Evolutionary conservation across 306 rosid genomes (phyloP), one percentile per base, ranked within the genome.

Genomic region (Lotus japonicus): DNA sequence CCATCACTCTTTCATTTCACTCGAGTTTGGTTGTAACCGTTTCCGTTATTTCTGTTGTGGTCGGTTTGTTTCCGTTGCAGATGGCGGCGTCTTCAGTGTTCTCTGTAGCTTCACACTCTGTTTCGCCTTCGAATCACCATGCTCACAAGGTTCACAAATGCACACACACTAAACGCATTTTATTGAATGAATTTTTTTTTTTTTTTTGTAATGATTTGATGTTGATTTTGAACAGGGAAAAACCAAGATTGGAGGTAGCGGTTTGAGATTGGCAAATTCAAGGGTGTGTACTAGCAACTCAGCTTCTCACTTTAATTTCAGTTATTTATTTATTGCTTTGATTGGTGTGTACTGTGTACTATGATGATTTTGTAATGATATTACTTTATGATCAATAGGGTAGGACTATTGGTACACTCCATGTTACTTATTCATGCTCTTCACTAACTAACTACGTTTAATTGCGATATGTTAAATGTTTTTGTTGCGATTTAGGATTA

Each of bases 61-160:
- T 11, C 3, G 11, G 8, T 41, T 41, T 45, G 36, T 46, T 28
- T 26, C 52, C 8, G 15, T 51, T 9, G 4, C 66, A 44, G 31
- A 41, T 58, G 74, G 84, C 96, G 51, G 83, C 97, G 43, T 86
- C 98, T 12, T 68, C 92, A 5, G 7, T 88, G 66, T 83, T 90
- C 26, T 80, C 94, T 2, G 9, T 81, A 13, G 85, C 86, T 74
- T 84, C 85, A 5, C 53, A 51, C 57, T 55, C 78, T 31, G 17
- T 54, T 58, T 86, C 96, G 15, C 72, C 83, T 0, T 80, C 88
- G 0, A 15, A 36, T 9, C 81, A 49, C 31, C 73, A 82, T 3
- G 70, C 69, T 42, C 85, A 50, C 70, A 87, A 83, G 91, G 96
- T 92, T 35, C 9, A 35, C 9, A 35, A 35, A 35, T 35, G 39